Evolutionary conservation across 164 flowering plant species (phyloP), one percentile per base, ranked within the genome.

Genomic region (Akebia trifoliata): DNA sequence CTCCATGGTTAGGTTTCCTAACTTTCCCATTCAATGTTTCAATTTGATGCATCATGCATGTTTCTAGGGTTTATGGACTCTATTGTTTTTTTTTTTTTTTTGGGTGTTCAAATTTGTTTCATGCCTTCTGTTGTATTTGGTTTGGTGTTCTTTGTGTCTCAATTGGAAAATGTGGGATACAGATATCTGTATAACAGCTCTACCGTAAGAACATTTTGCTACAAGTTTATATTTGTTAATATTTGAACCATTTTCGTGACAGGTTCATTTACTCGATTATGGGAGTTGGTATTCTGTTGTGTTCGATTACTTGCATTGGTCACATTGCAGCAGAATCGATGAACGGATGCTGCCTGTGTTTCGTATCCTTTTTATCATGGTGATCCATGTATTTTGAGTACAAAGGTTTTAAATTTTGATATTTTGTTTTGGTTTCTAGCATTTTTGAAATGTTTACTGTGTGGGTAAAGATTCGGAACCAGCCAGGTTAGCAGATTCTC

Each of bases 241-340:
- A 15, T 50, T 21, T 21, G 17, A 8, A n/a, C 38, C 49, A 34
- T 35, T 25, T 35, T 49, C 36, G 40, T 47, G 43, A n/a, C 89
- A 90, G 97, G 94, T 86, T 90, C 69, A 86, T 86, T 60, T 84
- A 86, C 76, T 69, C 71, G 4, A 81, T 81, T 47, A 76, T 86
- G 90, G 80, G 84, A 36, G 56, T 81, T 58, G 97, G 94, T 50
- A 63, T 85, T 48, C 29, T 75, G 69, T 6, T 84, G 46, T 84
- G 89, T 38, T 78, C 69, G 38, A 66, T 84, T 44, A 68, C 86
- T 43, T 79, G 80, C 57, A 61, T 80, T 38, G 97, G 97, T 47
- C 83, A 81, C 71, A 75, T 84, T 65, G 92, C 83, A 17, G 87
- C 90, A 26, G 92, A 86, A 69, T 69, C 83, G 15, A 56, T 78